Conservation (phyloP, 306 rosid species). For the Echinosophora koreensis region DNA sequence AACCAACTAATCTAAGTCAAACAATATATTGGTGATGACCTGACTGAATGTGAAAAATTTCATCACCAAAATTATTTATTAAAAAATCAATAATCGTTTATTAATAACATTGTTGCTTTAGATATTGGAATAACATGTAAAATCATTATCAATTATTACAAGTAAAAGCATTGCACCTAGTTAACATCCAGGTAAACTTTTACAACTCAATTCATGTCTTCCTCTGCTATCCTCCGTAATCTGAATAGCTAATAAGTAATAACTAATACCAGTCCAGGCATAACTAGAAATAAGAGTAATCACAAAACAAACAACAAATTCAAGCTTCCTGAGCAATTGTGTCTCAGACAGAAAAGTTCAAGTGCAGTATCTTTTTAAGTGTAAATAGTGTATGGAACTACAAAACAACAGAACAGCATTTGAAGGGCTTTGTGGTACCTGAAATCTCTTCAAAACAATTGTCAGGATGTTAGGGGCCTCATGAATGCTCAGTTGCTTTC, state of each 20-base stretch:
- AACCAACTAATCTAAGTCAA: constrained; percentile 7
- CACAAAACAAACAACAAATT: constrained; percentile 33
- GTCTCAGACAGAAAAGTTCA: too few species aligned
- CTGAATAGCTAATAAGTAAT: background rate
- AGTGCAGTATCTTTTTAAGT: too few species aligned
- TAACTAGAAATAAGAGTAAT: constrained; percentile 24
- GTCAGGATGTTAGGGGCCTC: constrained; percentile 89
- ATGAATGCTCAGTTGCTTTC: constrained; percentile 85
- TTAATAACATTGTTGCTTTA: background rate
- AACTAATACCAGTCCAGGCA: background rate
- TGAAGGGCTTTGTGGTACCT: constrained; percentile 60
- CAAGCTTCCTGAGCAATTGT: constrained; percentile 1
- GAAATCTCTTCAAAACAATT: constrained; percentile 86
- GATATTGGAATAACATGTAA: background rate
- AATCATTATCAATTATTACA: constrained; percentile 7
- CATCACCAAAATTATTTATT: constrained; percentile 1
- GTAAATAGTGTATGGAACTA: background rate
- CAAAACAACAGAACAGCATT: constrained; percentile 4
- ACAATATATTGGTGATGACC: background rate
- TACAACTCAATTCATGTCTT: background rate
- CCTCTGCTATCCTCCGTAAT: background rate
- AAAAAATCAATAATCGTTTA: background rate
- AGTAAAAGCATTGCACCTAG: background rate
- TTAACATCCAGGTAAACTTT: constrained; percentile 1
- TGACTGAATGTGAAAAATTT: background rate